Evolutionary conservation across 2,329 filamentous ascomycete genomes (phyloP), one percentile per base, ranked within the genome.

Genomic region (Pleurostoma richardsiae): DNA sequence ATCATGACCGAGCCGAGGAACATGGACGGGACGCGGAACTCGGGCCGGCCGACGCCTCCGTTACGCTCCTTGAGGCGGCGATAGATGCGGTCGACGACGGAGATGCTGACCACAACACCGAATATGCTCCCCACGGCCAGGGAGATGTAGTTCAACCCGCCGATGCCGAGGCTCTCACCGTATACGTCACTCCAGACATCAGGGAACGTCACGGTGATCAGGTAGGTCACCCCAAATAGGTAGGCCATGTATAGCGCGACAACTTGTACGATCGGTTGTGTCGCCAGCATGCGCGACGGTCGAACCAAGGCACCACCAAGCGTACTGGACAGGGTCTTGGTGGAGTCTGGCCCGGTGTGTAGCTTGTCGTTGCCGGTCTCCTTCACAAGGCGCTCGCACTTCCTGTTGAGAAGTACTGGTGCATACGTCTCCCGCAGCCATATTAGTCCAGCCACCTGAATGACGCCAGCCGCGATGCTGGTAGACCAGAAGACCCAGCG

Each of bases 401-500:
- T 84, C 49, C 71, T 65, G 30, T 70, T 62, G 2, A 88, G 74
- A 4, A 90, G 71, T 27, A 77, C 77, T 0, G 84, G 82, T 0
- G 73, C 77, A 59, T 86, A 87, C 3, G 83, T 86, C 58, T 87
- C 85, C 45, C 76, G 73, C 3, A 83, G 76, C 60, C 84, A 76
- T 41, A 87, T 60, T 4, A 84, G 10, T 2, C 65, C 85, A 6
- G 75, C 66, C 7, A 76, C 49, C 58, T 87, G 83, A 44, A 89
- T 76, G 8, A 79, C 50, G 2, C 71, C 83, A 47, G 81, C 80
- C 6, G 66, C 64, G 48, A 88, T 83, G 2, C 80, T 79, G 1
- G 82, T 85, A 1, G 80, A 72, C 64, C 78, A 87, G 66, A 89
- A 90, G 5, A 80, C 77, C 86, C 86, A 90, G 36, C 85, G 76